Evolutionary conservation across 306 rosid species (phyloP).

Genomic region (Quillaja saponaria): DNA sequence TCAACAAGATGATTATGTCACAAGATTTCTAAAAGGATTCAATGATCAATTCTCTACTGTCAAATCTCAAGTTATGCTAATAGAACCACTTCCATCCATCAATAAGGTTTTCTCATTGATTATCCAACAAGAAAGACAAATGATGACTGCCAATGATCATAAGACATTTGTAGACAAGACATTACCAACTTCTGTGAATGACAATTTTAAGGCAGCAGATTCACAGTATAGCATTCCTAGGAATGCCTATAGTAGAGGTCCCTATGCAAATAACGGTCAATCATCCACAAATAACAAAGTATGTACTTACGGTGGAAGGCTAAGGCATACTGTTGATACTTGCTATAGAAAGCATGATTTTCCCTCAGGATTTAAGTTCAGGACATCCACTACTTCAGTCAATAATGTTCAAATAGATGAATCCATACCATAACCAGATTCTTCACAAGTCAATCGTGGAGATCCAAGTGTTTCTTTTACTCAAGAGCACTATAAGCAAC

Average conservation of each 20-base stretch:
- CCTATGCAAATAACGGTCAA: neutral
- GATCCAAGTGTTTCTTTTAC: neutral
- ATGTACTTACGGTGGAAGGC: neutral
- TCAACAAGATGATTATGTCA: neutral
- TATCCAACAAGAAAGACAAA: neutral
- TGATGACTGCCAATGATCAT: neutral
- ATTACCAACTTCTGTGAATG: neutral
- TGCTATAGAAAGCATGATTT: neutral
- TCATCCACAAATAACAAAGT: neutral
- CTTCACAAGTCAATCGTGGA: neutral
- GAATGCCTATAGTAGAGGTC: neutral
- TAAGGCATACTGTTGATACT: neutral
- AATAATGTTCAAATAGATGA: neutral
- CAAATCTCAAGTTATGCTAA: neutral
- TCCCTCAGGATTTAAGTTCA: neutral
- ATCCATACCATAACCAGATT: neutral
- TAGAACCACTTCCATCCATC: neutral
- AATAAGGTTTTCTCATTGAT: neutral
- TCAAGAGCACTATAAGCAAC: neutral
- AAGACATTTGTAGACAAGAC: neutral
- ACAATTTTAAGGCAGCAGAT: neutral
- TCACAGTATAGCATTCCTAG: neutral
- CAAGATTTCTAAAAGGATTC: neutral
- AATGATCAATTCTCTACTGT: neutral
- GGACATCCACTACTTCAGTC: neutral